Percentiles rank a stretch among this genome's conserved stretches.
These are phyloP conservation scores for Collybia mongolica DNA, from an alignment of 768 basidiomycete species.

Conservation along the genomic window DNA sequence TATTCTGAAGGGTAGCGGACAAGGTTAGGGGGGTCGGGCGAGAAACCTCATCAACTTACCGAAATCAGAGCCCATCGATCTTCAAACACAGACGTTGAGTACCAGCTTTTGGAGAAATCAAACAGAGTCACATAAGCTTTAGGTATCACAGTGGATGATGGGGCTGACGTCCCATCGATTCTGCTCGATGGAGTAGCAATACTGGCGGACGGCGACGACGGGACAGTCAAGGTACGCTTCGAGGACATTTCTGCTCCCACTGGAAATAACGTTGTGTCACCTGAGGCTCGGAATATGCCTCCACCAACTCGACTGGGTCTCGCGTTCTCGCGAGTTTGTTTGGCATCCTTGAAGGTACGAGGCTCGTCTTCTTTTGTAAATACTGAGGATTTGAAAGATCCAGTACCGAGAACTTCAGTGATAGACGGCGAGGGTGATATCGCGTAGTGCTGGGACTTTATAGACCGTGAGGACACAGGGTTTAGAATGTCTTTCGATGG, in stretches of 20 bases:
- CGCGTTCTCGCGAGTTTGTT: constrained; percentile 48
- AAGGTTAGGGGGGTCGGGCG: background rate
- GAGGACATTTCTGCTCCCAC: constrained; percentile 18
- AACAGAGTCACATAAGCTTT: constrained; percentile 44
- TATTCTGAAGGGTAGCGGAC: constrained; percentile 34
- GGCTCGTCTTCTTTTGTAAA: constrained; percentile 19
- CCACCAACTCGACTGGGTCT: constrained; percentile 55
- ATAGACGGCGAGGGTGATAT: constrained; percentile 6
- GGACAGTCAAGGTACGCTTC: background rate
- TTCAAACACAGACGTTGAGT: constrained; percentile 31
- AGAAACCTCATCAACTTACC: constrained; percentile 37
- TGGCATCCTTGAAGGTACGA: constrained; percentile 57
- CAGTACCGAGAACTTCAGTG: background rate
- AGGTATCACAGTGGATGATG: constrained; percentile 19
- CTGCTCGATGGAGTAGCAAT: background rate
- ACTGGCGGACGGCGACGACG: constrained; percentile 7
- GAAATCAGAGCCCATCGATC: constrained; percentile 59
- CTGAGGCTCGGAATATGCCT: constrained; percentile 69
- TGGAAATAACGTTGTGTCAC: constrained; percentile 57
- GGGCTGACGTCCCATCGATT: background rate
- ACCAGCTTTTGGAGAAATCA: constrained; percentile 65
- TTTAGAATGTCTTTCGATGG: constrained; percentile 21
- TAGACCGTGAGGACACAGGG: constrained; percentile 36
- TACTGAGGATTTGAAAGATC: too few species aligned
- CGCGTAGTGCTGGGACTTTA: constrained; percentile 15